These are phyloP conservation scores for Vachellia pachyceras DNA, from an alignment of 306 rosid species.

Conservation along the genomic window DNA sequence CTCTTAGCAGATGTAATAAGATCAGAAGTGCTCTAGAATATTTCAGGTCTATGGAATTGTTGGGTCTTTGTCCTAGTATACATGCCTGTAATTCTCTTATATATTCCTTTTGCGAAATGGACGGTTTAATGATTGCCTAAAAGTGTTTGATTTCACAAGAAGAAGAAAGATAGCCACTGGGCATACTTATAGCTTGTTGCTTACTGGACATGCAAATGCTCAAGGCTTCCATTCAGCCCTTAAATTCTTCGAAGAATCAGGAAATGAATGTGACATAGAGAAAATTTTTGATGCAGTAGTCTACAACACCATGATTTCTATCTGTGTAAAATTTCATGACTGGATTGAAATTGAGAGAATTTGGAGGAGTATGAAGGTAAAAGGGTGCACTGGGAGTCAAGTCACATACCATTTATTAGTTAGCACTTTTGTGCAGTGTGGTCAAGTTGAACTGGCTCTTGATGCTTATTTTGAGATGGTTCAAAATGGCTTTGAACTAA, in stretches of 20 bases:
- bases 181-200: constrained; percentile 79
- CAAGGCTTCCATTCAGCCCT: constrained; percentile 60
- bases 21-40: constrained; percentile 75
- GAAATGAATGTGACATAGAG: constrained; percentile 48
- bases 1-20: constrained; percentile 81
- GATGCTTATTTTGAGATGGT: constrained; percentile 79
- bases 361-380: constrained; percentile 76
- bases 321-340: constrained; percentile 63
- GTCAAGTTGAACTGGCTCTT: constrained; percentile 77
- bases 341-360: constrained; percentile 80
- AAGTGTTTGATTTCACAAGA: constrained; percentile 63
- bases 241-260: constrained; percentile 58
- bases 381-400: constrained; percentile 53
- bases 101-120: constrained; percentile 77
- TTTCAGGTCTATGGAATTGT: constrained; percentile 74
- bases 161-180: constrained; percentile 59
- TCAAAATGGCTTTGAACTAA: constrained; percentile 66
- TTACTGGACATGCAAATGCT: constrained; percentile 63
- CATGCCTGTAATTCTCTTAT: constrained; percentile 89
- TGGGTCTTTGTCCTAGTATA: constrained; percentile 67
- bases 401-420: constrained; percentile 71
- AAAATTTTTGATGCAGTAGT: constrained; percentile 68
- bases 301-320: constrained; percentile 84
- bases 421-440: constrained; percentile 63
- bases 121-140: constrained; percentile 60